These are phyloP conservation scores for Passiflora organensis DNA, from an alignment of 345 rosid species.

Conservation along the genomic window DNA sequence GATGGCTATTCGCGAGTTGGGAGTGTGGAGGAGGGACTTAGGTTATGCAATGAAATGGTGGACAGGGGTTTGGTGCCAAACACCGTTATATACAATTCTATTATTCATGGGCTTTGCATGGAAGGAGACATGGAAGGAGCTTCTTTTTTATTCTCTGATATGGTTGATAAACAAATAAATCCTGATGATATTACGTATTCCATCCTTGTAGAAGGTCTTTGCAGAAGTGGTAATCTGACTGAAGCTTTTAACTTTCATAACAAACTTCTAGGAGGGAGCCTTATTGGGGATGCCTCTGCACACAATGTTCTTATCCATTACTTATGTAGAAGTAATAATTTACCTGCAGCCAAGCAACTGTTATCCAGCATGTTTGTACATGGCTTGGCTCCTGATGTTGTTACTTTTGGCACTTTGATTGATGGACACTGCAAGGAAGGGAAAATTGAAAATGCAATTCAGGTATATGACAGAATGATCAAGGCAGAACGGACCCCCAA, in stretches of 20 bases:
- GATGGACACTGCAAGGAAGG: slow-evolving; percentile 10
- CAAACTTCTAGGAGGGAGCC: neutral
- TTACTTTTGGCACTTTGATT: slow-evolving; percentile 13
- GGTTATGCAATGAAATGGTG: slow-evolving; percentile 18
- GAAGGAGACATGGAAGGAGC: slow-evolving; percentile 55
- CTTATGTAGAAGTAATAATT: slow-evolving; percentile 9
- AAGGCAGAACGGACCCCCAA: slow-evolving; percentile 36
- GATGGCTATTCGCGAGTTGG: slow-evolving; percentile 15
- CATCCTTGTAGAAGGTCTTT: slow-evolving; percentile 42
- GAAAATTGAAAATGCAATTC: slow-evolving; percentile 7
- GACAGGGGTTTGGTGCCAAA: slow-evolving; percentile 10
- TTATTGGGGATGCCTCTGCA: slow-evolving; percentile 9
- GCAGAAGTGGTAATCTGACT: slow-evolving; percentile 32
- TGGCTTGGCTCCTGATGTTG: slow-evolving; percentile 14
- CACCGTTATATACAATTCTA: slow-evolving; percentile 11
- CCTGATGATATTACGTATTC: slow-evolving; percentile 50
- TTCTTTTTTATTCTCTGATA: slow-evolving; percentile 36
- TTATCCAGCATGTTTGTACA: slow-evolving; percentile 9
- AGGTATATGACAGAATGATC: slow-evolving; percentile 37
- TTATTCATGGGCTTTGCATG: slow-evolving; percentile 18
- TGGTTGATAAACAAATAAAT: slow-evolving; percentile 34
- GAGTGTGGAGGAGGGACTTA: slow-evolving; percentile 13
- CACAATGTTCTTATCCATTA: slow-evolving; percentile 8
- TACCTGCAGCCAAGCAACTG: slow-evolving; percentile 5
- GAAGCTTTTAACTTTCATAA: slow-evolving; percentile 10